Base-by-base conservation (phyloP, 495 filamentous ascomycete genomes). In the Daldinia bambusicola region DNA sequence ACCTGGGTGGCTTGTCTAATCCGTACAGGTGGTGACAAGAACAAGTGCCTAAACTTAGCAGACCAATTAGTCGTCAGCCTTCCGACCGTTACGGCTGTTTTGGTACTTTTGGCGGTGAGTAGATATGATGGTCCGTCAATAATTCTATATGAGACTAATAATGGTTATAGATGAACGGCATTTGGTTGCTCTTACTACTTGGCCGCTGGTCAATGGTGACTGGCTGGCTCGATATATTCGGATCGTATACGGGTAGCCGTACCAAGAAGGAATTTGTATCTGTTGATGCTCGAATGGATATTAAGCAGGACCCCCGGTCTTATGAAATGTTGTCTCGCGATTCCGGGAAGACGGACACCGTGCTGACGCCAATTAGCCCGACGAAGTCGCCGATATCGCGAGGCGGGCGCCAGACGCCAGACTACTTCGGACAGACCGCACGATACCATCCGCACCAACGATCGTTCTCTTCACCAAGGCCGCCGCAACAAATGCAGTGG, bases 161-260 rank as follows among this genome's bases (percentile, higher is more conserved):
- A 36, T 4, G 8, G 8, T 32, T 60, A 7, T 71, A 92, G 89
- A 83, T 92, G 55, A 92, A 94, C 62, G 95, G 95, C 9, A 83
- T 98, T 55, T 97, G 95, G 90, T 87, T 89, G 65, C 85, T 94
- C 63, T 73, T 96, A 30, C 86, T 98, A 61, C 89, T 97, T 31
- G 90, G 89, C 22, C 91, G 95, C 32, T 87, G 84, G 68, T 90
- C 89, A 22, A 96, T 98, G 88, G 84, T 97, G 56, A 84, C 84
- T 14, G 96, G 92, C 59, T 99, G 95, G 95, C 66, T 84, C 40
- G 89, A 95, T 10, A 75, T 95, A 43, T 79, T 91, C 74, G 79
- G 80, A 20, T 70, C 80, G 20, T 71, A 71, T 32, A 43, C 63
- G 75, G 63, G 82, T 86, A 62, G 69, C 60, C 64, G 78, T 66